Conservation (phyloP, 2,329 filamentous ascomycete species). For the Neofusicoccum sp. region DNA sequence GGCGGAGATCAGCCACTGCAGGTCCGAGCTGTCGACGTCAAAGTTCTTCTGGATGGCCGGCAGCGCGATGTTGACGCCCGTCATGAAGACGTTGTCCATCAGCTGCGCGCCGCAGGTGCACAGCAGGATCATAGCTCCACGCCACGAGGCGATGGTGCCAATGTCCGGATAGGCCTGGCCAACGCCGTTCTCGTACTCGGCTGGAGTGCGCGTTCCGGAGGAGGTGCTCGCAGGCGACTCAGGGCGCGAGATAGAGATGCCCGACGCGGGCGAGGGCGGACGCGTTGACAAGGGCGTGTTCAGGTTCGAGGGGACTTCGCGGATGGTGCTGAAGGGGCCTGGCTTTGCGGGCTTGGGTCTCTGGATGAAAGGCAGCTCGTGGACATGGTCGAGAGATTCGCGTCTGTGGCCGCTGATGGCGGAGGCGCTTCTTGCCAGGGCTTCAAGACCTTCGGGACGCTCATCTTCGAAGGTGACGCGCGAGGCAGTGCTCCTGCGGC, state of each 20-base stretch:
- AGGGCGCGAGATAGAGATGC: background rate
- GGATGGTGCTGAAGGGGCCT: conserved; percentile 14
- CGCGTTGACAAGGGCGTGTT: conserved; percentile 16
- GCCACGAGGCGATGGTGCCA: conserved; percentile 38
- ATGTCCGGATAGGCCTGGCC: conserved; percentile 29
- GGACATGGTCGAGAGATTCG: conserved; percentile 6
- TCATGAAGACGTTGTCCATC: conserved; percentile 45
- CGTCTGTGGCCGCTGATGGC: conserved; percentile 18
- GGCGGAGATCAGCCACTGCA: conserved; percentile 21
- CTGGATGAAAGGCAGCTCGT: conserved; percentile 12
- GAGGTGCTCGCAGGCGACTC: conserved; percentile 3
- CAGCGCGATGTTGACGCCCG: conserved; percentile 18
- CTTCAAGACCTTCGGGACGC: background rate
- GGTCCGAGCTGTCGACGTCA: conserved; percentile 8
- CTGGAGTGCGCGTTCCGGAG: background rate
- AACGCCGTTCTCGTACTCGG: conserved; percentile 12
- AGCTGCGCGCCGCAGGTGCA: conserved; percentile 45
- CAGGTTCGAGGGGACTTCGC: conserved; percentile 15
- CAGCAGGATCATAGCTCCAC: conserved; percentile 39
- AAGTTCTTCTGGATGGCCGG: conserved; percentile 20
- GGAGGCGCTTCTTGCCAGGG: conserved; percentile 12
- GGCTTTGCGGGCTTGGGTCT: conserved; percentile 16
- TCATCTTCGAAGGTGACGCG: conserved; percentile 5
- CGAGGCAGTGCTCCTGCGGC: conserved; percentile 16
- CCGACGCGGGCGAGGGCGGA: conserved; percentile 11